Evolutionary conservation across 2,329 filamentous ascomycete genomes (phyloP).

Genomic region (Trichoderma sp.): DNA sequence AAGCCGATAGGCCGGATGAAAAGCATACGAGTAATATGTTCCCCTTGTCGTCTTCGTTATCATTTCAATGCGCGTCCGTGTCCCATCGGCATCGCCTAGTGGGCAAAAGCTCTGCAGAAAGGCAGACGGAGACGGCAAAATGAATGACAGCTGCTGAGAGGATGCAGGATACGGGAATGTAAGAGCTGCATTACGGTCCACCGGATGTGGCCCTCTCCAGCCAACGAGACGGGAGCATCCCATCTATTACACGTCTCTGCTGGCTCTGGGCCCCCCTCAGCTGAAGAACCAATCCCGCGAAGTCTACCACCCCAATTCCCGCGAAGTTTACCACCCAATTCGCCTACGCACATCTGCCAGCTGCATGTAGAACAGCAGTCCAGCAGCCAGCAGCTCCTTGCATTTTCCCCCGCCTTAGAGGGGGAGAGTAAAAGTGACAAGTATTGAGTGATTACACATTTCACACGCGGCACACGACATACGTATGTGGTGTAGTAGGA

Average conservation of each 20-base stretch:
- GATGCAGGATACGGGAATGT: slow-evolving; percentile 10
- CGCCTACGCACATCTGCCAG: background rate
- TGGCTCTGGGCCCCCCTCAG: background rate
- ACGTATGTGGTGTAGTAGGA: background rate
- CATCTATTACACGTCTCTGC: background rate
- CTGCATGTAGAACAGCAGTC: background rate
- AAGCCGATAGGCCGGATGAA: slow-evolving; percentile 2
- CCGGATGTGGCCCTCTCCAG: background rate
- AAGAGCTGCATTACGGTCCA: slow-evolving; percentile 1
- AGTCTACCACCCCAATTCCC: background rate
- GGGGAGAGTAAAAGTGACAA: background rate
- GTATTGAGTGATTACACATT: background rate
- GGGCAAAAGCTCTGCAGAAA: background rate
- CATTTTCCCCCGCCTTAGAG: slow-evolving; percentile 1
- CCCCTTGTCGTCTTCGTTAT: background rate
- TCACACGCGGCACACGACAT: background rate
- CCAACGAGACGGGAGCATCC: background rate
- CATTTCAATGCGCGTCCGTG: background rate
- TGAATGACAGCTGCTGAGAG: slow-evolving; percentile 7
- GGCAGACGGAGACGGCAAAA: background rate
- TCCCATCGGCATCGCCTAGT: background rate
- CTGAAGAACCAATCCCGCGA: background rate
- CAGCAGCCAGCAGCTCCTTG: background rate
- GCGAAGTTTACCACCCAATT: background rate
- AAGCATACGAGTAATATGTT: background rate